These are phyloP conservation scores for Fusarium vanettenii DNA, from an alignment of 2,329 filamentous ascomycete genomes.

Conservation along the genomic window DNA sequence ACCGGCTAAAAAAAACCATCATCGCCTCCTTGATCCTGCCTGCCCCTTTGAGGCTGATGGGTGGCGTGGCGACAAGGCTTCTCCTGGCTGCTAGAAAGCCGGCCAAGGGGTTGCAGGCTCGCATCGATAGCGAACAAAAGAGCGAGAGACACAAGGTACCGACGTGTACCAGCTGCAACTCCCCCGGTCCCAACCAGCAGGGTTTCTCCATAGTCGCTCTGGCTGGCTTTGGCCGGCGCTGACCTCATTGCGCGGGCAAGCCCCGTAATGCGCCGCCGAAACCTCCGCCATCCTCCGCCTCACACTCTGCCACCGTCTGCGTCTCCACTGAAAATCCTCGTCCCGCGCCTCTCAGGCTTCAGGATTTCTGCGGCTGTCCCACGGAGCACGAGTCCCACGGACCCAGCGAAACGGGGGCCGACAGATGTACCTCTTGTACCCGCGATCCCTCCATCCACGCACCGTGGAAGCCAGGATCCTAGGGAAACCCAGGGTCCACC, in stretches of 20 bases:
- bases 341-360: slow-evolving; percentile 13
- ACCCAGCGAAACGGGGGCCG: slow-evolving; percentile 5
- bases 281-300: slow-evolving; percentile 35
- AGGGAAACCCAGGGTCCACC: slow-evolving; percentile 31
- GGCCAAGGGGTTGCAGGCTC: not conserved
- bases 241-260: slow-evolving; percentile 39
- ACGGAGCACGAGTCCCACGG: slow-evolving; percentile 14
- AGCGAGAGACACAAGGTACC: slow-evolving; percentile 13
- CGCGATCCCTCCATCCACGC: not conserved
- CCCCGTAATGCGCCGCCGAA: slow-evolving; percentile 38
- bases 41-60: slow-evolving; percentile 38
- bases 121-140: not conserved
- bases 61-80: slow-evolving; percentile 17
- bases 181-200: slow-evolving; percentile 28
- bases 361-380: not conserved
- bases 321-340: slow-evolving; percentile 3
- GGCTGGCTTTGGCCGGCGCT: slow-evolving; percentile 21
- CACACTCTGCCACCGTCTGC: slow-evolving; percentile 7
- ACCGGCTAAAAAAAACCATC: slow-evolving; percentile 28
- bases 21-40: slow-evolving; percentile 20
- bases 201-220: slow-evolving; percentile 42
- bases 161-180: slow-evolving; percentile 10
- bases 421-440: slow-evolving; percentile 31
- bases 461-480: not conserved
- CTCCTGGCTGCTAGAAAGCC: slow-evolving; percentile 18